These are phyloP conservation scores for Colletotrichum sp. DNA, from an alignment of 2,329 filamentous ascomycete genomes.

Conservation along the genomic window DNA sequence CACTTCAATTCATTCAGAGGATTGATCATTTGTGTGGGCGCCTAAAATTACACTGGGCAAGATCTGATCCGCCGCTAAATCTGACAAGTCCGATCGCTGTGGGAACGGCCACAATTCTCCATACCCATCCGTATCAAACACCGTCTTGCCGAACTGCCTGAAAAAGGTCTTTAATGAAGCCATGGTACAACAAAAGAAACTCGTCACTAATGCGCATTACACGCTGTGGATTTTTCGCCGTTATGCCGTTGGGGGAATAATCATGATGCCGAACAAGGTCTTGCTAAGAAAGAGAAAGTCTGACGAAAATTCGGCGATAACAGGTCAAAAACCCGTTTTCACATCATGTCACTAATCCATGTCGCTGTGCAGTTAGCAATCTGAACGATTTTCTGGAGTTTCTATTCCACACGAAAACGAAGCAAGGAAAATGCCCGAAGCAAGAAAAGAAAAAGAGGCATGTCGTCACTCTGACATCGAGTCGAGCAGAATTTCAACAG, in stretches of 20 bases:
- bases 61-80: constrained; percentile 10
- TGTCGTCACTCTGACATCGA: background rate
- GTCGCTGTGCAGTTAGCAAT: constrained; percentile 18
- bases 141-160: background rate
- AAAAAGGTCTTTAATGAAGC: background rate
- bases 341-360: constrained; percentile 16
- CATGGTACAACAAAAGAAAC: constrained; percentile 5
- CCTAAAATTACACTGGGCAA: constrained; percentile 15
- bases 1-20: background rate
- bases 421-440: background rate
- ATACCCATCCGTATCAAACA: background rate
- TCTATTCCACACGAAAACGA: background rate
- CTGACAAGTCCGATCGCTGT: constrained; percentile 5
- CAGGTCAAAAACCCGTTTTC: background rate
- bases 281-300: background rate
- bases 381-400: background rate
- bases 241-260: background rate
- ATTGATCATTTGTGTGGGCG: background rate
- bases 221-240: background rate
- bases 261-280: background rate
- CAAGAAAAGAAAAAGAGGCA: background rate
- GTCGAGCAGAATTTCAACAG: background rate
- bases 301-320: background rate
- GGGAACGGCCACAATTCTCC: background rate
- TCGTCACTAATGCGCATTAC: background rate